phyloP scores from a whole-genome alignment of 2,329 filamentous ascomycete genomes.

The Diaporthe sp. region DNA sequence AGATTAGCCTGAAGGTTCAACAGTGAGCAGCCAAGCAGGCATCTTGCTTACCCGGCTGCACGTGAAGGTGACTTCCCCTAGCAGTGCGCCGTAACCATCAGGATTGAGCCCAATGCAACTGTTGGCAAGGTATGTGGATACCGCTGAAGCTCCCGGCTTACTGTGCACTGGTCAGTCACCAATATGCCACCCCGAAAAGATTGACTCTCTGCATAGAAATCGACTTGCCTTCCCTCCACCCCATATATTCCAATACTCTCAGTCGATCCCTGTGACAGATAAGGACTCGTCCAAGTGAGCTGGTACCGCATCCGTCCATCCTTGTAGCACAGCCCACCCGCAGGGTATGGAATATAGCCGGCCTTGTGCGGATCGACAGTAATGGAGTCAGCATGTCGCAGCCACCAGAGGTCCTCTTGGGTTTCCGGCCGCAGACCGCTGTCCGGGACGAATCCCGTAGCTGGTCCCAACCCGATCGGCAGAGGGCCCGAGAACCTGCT shows the following conservation, averaged over 20 bases:
- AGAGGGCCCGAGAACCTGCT: conserved; percentile 44
- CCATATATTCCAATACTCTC: conserved; percentile 45
- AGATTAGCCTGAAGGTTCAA: not conserved
- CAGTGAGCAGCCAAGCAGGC: fast-evolving
- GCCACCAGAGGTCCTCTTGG: conserved; percentile 54
- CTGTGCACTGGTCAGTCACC: conserved; percentile 44
- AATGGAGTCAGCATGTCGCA: conserved; percentile 58
- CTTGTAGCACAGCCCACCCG: conserved; percentile 58
- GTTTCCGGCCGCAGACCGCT: conserved; percentile 52
- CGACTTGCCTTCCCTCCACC: conserved; percentile 53
- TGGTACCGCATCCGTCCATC: conserved; percentile 59
- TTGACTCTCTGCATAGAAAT: fast-evolving
- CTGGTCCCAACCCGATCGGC: not conserved
- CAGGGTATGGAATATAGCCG: conserved; percentile 62
- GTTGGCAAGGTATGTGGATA: conserved; percentile 60
- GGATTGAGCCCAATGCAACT: conserved; percentile 57
- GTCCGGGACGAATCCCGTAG: conserved; percentile 52
- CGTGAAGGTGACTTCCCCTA: conserved; percentile 59
- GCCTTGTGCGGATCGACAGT: conserved; percentile 64
- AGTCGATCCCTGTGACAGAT: conserved; percentile 56
- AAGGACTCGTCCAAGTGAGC: conserved; percentile 59
- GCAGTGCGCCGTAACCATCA: conserved; percentile 57
- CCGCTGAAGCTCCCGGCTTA: conserved; percentile 60
- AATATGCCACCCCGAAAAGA: not conserved
- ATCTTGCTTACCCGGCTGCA: conserved; percentile 53